A percentile compares a stretch with the other conserved stretches of the same genome.
phyloP scores from a whole-genome alignment of 345 rosid species.

The Sonneratia alba region DNA sequence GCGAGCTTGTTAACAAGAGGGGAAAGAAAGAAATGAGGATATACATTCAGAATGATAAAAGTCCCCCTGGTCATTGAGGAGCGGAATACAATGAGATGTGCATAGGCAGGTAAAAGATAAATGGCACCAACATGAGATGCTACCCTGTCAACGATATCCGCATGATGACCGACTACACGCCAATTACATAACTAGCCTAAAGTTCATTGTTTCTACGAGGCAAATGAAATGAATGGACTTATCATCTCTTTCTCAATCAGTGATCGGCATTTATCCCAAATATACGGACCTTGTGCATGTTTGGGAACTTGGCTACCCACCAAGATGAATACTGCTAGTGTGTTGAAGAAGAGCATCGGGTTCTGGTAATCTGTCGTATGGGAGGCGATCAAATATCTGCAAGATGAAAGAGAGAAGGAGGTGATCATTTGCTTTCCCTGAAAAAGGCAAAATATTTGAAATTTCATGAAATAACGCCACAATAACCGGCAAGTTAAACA shows the following conservation, averaged over 20 bases:
- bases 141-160: neutral
- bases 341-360: constrained; percentile 91
- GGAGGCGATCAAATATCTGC: constrained; percentile 91
- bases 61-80: neutral
- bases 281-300: constrained; percentile 98
- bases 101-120: neutral
- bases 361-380: constrained; percentile 91
- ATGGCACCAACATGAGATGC: neutral
- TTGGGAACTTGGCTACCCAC: constrained; percentile 91
- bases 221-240: neutral
- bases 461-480: neutral
- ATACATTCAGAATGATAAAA: neutral
- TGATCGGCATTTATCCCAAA: constrained; percentile 86
- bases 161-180: neutral
- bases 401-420: neutral
- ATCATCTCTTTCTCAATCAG: constrained; percentile 16
- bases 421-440: neutral
- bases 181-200: neutral
- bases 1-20: neutral
- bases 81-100: neutral
- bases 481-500: neutral
- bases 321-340: constrained; percentile 70
- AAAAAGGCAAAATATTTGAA: neutral
- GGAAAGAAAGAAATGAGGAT: neutral
- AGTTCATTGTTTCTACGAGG: neutral